Percentiles rank a stretch among this genome's conserved stretches.
phyloP scores from a whole-genome alignment of 345 rosid genomes.

The Murraya paniculata region DNA sequence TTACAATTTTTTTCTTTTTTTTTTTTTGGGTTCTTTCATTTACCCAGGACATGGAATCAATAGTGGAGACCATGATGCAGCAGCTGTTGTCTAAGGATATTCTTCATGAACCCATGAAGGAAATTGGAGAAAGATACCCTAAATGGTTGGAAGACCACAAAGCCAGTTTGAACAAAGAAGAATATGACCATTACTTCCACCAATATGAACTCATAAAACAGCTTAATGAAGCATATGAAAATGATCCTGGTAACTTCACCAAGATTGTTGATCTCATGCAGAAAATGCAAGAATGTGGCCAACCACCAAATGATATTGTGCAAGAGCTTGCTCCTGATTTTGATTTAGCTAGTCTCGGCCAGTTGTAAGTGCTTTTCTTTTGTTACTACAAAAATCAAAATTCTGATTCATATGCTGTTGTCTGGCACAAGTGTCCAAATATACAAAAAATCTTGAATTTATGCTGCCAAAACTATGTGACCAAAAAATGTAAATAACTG shows the following conservation, averaged over 20 bases:
- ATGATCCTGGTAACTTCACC: conserved; percentile 64
- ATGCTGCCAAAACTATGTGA: not conserved
- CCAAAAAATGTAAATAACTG: not conserved
- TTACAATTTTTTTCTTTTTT: not conserved
- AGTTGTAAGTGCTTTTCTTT: conserved; percentile 58
- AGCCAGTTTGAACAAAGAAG: conserved; percentile 57
- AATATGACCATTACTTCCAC: conserved; percentile 56
- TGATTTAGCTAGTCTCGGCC: conserved; percentile 72
- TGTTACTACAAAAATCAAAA: not conserved
- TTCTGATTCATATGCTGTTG: not conserved
- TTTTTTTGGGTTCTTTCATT: not conserved
- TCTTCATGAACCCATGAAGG: conserved; percentile 98
- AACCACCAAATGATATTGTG: conserved; percentile 91
- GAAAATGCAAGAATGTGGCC: conserved; percentile 99
- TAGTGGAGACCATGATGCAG: conserved; percentile 98
- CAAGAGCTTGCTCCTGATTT: conserved; percentile 90
- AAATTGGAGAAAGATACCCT: conserved; percentile 85
- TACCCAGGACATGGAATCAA: conserved; percentile 81
- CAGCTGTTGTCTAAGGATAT: conserved; percentile 93
- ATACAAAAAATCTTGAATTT: not conserved
- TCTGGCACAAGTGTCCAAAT: not conserved
- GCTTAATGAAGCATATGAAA: conserved; percentile 83
- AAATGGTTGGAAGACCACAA: conserved; percentile 89
- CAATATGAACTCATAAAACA: conserved; percentile 75
- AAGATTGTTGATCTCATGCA: conserved; percentile 94